A percentile compares a stretch with the other conserved stretches of the same genome.
phyloP scores from a whole-genome alignment of 495 filamentous ascomycete genomes.

The Neurospora hispaniola region DNA sequence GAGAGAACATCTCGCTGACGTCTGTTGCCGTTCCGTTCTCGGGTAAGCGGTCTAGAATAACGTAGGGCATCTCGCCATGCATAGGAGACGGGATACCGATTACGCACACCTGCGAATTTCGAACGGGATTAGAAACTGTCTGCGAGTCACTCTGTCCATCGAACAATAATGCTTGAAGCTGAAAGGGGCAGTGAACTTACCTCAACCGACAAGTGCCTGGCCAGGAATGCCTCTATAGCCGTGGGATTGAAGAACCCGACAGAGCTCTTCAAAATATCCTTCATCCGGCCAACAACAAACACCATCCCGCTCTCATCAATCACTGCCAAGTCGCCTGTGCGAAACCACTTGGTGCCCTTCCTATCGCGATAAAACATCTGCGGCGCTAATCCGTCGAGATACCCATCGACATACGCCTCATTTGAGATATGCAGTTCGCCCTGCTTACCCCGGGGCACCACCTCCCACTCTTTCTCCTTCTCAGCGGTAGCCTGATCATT shows the following conservation, averaged over 20 bases:
- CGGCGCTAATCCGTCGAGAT: not conserved
- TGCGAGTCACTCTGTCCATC: not conserved
- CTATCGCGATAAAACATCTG: not conserved
- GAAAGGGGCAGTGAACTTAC: not conserved
- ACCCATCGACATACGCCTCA: not conserved
- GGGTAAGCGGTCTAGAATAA: not conserved
- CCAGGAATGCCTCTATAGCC: not conserved
- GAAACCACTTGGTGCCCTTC: not conserved
- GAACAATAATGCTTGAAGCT: not conserved
- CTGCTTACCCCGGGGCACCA: not conserved
- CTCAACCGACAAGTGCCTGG: not conserved
- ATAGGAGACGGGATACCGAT: not conserved
- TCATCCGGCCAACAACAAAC: not conserved
- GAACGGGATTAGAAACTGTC: not conserved
- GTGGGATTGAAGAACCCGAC: not conserved
- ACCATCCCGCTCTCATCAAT: not conserved
- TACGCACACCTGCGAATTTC: not conserved
- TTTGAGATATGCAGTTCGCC: not conserved
- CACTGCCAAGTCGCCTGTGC: not conserved
- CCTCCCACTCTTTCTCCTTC: not conserved
- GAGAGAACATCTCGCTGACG: not conserved
- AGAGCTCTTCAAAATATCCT: not conserved
- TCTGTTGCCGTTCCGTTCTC: not conserved
- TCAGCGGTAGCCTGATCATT: not conserved
- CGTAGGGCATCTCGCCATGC: not conserved